phyloP scores from a whole-genome alignment of 805 yeast species.

The Schwanniomyces pseudopolymorphus region DNA sequence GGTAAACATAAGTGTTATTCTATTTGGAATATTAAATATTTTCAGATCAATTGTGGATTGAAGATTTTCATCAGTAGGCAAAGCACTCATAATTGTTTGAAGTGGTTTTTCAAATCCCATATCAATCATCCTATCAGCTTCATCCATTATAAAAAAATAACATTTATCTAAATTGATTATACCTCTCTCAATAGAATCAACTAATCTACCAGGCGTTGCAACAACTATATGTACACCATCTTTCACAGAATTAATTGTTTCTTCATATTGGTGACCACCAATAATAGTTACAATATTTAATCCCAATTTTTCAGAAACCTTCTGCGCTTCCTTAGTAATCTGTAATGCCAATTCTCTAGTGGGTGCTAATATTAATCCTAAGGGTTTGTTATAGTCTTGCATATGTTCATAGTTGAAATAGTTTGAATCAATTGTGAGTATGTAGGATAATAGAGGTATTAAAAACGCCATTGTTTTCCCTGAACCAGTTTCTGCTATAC shows the following conservation, averaged over 20 bases:
- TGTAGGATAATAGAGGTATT: constrained; percentile 65
- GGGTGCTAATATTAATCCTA: constrained; percentile 82
- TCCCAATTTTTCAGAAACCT: constrained; percentile 42
- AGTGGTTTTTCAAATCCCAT: constrained; percentile 89
- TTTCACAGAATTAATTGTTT: constrained; percentile 57
- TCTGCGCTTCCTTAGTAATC: constrained; percentile 64
- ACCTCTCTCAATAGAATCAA: constrained; percentile 76
- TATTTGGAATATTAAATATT: constrained; percentile 35
- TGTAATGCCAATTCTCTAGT: constrained; percentile 93
- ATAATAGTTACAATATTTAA: constrained; percentile 64
- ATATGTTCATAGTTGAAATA: constrained; percentile 39
- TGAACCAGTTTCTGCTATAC: constrained; percentile 95
- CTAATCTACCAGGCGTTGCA: constrained; percentile 91
- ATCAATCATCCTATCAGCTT: constrained; percentile 94
- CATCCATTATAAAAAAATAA: constrained; percentile 77
- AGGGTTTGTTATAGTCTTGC: constrained; percentile 61
- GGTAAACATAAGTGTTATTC: constrained; percentile 86
- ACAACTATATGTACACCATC: constrained; percentile 76
- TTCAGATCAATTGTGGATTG: constrained; percentile 28
- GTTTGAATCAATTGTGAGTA: constrained; percentile 34
- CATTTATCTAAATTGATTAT: constrained; percentile 60
- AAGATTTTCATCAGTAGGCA: constrained; percentile 44
- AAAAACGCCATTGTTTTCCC: constrained; percentile 89
- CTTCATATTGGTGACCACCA: constrained; percentile 88
- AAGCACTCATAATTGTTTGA: constrained; percentile 51